Percentiles rank a stretch among this genome's conserved stretches.
Evolutionary conservation across 106 monocot genomes (phyloP).

Genomic region (Vanilla planifolia): DNA sequence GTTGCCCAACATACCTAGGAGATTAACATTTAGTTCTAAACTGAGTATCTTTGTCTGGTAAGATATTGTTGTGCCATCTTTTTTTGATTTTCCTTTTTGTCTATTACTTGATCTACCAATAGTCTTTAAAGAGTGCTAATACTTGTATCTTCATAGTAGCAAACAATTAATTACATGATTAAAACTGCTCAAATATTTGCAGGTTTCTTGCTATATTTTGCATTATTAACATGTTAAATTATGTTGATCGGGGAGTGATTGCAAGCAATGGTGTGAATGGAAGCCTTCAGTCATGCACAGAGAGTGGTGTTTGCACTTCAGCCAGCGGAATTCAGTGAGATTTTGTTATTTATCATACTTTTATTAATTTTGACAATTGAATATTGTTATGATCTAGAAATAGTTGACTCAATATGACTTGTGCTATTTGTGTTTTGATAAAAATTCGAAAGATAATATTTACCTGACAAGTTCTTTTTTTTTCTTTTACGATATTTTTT

Average conservation of each 20-base stretch:
- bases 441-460: no score
- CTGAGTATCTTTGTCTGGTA: no score
- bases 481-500: no score
- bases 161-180: no score
- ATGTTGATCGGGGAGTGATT: constrained; percentile 88
- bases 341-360: neutral
- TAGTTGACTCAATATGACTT: no score
- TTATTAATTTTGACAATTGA: neutral
- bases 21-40: no score
- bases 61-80: neutral
- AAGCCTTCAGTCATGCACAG: constrained; percentile 43
- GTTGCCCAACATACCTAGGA: no score
- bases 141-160: neutral
- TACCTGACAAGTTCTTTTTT: no score
- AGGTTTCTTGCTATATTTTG: constrained; percentile 94
- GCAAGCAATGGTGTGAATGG: constrained; percentile 99
- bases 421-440: no score
- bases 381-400: neutral
- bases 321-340: constrained; percentile 97
- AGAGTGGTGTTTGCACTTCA: constrained; percentile 61
- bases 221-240: constrained; percentile 90
- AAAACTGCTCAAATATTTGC: constrained; percentile 13
- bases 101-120: neutral
- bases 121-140: neutral
- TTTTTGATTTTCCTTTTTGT: neutral